phyloP scores from a whole-genome alignment of 306 rosid species.

The Gastrolobium villosum region DNA sequence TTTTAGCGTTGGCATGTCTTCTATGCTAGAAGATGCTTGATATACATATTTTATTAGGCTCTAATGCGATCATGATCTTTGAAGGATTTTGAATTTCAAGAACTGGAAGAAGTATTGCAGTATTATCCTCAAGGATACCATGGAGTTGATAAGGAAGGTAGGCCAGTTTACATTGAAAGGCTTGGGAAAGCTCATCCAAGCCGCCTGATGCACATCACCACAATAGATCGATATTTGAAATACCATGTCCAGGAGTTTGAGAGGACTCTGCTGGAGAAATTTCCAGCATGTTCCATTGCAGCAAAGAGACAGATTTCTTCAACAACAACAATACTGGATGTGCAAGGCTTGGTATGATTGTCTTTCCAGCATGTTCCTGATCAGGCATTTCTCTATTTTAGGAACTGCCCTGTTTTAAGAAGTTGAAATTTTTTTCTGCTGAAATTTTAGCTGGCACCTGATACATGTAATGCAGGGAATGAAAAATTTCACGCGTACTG shows the following conservation, averaged over 20 bases:
- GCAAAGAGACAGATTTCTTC: constrained; percentile 84
- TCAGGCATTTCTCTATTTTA: constrained; percentile 15
- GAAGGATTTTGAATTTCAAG: constrained; percentile 92
- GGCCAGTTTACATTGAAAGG: constrained; percentile 96
- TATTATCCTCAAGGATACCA: constrained; percentile 98
- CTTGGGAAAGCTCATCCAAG: constrained; percentile 98
- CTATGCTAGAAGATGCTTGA: constrained; percentile 8
- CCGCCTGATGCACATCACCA: constrained; percentile 80
- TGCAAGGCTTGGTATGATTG: constrained; percentile 90
- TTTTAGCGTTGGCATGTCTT: constrained; percentile 36
- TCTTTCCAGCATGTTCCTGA: neutral
- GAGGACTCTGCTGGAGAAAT: constrained; percentile 84
- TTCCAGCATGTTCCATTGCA: constrained; percentile 96
- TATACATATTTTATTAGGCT: constrained; percentile 40
- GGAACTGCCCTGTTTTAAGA: constrained; percentile 27
- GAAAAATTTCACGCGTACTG: constrained; percentile 86
- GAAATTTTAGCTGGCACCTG: constrained; percentile 37
- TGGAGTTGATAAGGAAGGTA: constrained; percentile 97
- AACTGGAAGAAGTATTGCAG: constrained; percentile 92
- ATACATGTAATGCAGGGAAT: constrained; percentile 75
- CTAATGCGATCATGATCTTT: constrained; percentile 47
- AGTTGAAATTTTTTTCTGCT: constrained; percentile 26
- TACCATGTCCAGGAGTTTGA: constrained; percentile 98
- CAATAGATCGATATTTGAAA: constrained; percentile 86
- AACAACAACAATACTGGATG: constrained; percentile 93